Percentiles rank a stretch among this genome's conserved stretches.
Conservation (phyloP, 75 land plant genomes). For the Selaginella tamariscina region DNA sequence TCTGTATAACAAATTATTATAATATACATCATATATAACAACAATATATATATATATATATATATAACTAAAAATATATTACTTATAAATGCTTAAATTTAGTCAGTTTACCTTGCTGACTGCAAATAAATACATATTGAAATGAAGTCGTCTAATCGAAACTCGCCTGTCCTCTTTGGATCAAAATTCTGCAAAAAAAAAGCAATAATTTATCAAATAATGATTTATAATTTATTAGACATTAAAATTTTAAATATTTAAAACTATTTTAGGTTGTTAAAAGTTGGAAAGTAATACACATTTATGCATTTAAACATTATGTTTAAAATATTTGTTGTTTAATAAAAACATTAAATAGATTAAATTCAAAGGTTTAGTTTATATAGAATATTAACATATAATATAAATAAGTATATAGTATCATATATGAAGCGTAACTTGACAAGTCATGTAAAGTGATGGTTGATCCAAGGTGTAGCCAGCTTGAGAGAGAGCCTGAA, state of each 20-base stretch:
- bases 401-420: too few species aligned
- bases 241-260: too few species aligned
- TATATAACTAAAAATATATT: not conserved
- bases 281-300: not conserved
- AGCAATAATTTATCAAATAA: not conserved
- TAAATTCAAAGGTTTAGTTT: not conserved
- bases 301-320: not conserved
- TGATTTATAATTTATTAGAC: not conserved
- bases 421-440: too few species aligned
- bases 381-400: conserved; percentile 13
- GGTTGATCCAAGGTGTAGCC: conserved; percentile 76
- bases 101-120: conserved; percentile 45
- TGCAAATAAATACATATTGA: conserved; percentile 77
- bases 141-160: conserved; percentile 64
- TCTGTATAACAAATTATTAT: conserved; percentile 21
- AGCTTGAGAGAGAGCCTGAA: conserved; percentile 47
- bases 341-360: conserved; percentile 2
- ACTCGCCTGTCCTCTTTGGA: conserved; percentile 43
- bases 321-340: too few species aligned
- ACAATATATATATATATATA: not conserved
- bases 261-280: too few species aligned
- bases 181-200: conserved; percentile 61
- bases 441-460: conserved; percentile 64
- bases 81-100: not conserved
- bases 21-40: not conserved